Percentiles rank a stretch among this genome's conserved stretches.
phyloP scores from a whole-genome alignment of 768 basidiomycete genomes.

The Russula compacta region DNA sequence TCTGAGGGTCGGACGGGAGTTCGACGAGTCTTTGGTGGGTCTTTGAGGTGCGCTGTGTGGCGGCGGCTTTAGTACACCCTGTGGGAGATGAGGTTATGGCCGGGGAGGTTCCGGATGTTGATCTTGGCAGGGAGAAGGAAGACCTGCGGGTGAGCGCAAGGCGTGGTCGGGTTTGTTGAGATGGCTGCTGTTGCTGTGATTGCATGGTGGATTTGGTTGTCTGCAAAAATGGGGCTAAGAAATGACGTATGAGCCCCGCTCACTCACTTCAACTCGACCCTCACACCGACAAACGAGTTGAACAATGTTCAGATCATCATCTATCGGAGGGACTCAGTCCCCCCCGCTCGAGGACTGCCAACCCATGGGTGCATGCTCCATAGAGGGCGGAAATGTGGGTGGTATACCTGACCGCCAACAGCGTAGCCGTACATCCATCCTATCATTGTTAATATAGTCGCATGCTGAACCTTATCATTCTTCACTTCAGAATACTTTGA shows the following conservation, averaged over 20 bases:
- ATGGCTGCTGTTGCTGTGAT: background rate
- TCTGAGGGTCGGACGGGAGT: slow-evolving; percentile 85
- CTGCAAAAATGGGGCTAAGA: background rate
- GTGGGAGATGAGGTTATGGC: background rate
- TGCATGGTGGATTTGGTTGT: background rate
- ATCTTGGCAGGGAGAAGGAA: background rate
- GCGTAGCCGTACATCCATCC: slow-evolving; percentile 11
- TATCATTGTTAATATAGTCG: background rate
- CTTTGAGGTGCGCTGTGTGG: slow-evolving; percentile 72
- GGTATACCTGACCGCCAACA: slow-evolving; percentile 19
- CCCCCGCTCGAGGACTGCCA: slow-evolving; percentile 13
- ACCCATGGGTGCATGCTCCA: slow-evolving; percentile 18
- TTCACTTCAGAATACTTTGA: slow-evolving; percentile 12
- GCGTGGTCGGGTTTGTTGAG: background rate
- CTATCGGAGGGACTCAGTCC: slow-evolving; percentile 15
- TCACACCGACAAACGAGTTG: background rate
- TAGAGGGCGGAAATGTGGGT: slow-evolving; percentile 13
- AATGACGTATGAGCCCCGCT: slow-evolving; percentile 3
- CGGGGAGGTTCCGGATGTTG: background rate
- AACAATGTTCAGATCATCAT: background rate
- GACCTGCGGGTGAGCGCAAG: background rate
- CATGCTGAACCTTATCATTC: background rate
- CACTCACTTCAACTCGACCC: background rate
- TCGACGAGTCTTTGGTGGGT: slow-evolving; percentile 86
- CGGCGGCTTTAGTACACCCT: slow-evolving; percentile 2